Evolutionary conservation across 2,329 filamentous ascomycete genomes (phyloP).

Genomic region (Colletotrichum graminicola): DNA sequence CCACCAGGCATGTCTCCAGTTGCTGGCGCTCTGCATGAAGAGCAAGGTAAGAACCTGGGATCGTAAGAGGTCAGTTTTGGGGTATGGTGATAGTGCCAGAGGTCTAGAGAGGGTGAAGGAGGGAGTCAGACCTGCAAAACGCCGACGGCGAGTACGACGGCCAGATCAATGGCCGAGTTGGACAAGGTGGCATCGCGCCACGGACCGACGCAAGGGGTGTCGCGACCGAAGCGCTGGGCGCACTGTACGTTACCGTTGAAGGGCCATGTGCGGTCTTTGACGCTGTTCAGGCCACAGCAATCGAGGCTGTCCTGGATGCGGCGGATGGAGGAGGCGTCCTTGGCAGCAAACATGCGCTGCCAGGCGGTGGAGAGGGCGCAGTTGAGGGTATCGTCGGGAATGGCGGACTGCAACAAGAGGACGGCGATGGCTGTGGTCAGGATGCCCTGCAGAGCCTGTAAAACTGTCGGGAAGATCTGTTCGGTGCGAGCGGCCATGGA

Average conservation of each 20-base stretch:
- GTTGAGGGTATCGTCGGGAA: conserved; percentile 51
- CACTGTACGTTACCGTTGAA: conserved; percentile 62
- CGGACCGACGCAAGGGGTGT: conserved; percentile 61
- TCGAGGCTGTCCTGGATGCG: conserved; percentile 73
- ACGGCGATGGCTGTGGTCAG: conserved; percentile 60
- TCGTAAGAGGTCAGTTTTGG: background rate
- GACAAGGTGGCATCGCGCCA: conserved; percentile 70
- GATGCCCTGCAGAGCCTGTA: conserved; percentile 59
- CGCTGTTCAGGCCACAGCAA: conserved; percentile 74
- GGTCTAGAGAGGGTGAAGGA: background rate
- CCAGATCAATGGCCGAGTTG: conserved; percentile 67
- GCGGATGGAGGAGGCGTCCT: conserved; percentile 64
- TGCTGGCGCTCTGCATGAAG: conserved; percentile 34
- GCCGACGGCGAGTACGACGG: conserved; percentile 64
- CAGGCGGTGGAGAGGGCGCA: conserved; percentile 71
- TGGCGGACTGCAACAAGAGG: conserved; percentile 53
- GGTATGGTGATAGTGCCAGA: background rate
- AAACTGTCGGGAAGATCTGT: conserved; percentile 43
- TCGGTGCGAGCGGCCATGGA: conserved; percentile 31
- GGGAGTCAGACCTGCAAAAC: conserved; percentile 64
- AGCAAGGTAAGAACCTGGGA: conserved; percentile 34
- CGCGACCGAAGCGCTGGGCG: conserved; percentile 59
- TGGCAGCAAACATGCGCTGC: conserved; percentile 64
- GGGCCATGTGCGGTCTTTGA: conserved; percentile 73
- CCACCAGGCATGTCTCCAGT: conserved; percentile 43